phyloP scores from a whole-genome alignment of 2,329 filamentous ascomycete species.

The Drechslera avenae region DNA sequence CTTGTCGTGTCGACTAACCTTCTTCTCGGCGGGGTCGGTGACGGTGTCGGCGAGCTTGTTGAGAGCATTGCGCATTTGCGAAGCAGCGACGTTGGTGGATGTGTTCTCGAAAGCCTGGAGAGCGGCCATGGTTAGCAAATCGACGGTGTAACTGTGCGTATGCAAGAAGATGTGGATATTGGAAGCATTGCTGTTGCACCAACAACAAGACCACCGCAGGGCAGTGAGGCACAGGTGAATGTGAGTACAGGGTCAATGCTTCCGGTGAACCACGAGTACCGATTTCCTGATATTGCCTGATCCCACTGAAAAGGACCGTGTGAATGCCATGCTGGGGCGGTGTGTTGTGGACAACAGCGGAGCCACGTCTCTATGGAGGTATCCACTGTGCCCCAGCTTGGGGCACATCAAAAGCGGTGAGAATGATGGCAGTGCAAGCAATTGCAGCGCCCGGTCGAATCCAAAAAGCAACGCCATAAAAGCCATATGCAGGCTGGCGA shows the following conservation, averaged over 20 bases:
- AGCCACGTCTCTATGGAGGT: neutral
- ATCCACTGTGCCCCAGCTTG: neutral
- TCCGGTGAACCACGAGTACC: neutral
- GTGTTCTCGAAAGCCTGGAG: constrained; percentile 97
- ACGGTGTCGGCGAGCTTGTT: constrained; percentile 92
- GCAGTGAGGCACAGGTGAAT: neutral
- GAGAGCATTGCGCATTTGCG: constrained; percentile 98
- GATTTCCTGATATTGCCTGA: neutral
- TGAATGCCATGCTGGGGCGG: neutral
- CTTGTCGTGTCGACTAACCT: constrained; percentile 65
- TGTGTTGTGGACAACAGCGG: neutral
- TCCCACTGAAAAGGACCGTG: neutral
- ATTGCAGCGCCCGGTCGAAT: neutral
- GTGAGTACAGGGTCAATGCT: constrained; percentile 1
- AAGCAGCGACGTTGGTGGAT: constrained; percentile 94
- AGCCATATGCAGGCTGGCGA: neutral
- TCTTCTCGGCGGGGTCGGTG: constrained; percentile 74
- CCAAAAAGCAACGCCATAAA: neutral
- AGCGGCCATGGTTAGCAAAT: constrained; percentile 11
- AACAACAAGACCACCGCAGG: neutral
- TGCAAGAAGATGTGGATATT: neutral
- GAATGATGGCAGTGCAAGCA: neutral
- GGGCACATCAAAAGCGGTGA: constrained; percentile 2
- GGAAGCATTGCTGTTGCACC: neutral
- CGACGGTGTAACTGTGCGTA: neutral